These are phyloP conservation scores for Pythium volutum DNA, from an alignment of 352 stramenopile genomes.

Conservation along the genomic window DNA sequence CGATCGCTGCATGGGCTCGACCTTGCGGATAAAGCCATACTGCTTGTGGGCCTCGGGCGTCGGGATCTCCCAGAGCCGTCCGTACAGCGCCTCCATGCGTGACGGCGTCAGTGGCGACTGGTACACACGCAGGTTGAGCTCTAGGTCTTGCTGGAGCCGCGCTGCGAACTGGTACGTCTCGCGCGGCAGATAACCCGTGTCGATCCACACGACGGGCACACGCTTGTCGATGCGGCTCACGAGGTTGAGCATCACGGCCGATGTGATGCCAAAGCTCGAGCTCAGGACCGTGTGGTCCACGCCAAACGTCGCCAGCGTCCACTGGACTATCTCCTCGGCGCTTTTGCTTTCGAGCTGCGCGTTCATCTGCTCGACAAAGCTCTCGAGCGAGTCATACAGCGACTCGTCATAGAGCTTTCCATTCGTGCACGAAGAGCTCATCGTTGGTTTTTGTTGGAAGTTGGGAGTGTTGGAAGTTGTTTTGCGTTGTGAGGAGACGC, in stretches of 20 bases:
- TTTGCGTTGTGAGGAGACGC: constrained; percentile 5
- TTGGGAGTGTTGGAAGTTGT: neutral
- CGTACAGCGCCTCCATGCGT: constrained; percentile 84
- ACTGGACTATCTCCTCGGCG: constrained; percentile 63
- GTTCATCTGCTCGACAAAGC: constrained; percentile 66
- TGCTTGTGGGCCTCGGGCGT: constrained; percentile 69
- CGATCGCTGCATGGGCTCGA: constrained; percentile 82
- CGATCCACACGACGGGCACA: constrained; percentile 80
- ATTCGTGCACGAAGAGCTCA: constrained; percentile 8
- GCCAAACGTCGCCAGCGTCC: constrained; percentile 71
- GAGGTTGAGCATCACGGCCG: constrained; percentile 82
- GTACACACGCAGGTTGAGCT: constrained; percentile 74
- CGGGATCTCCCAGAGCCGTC: constrained; percentile 76
- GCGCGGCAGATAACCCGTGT: constrained; percentile 79
- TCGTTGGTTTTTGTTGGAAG: constrained; percentile 7
- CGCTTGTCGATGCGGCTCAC: constrained; percentile 41
- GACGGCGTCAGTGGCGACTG: constrained; percentile 72
- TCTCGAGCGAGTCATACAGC: constrained; percentile 56
- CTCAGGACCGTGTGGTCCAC: constrained; percentile 52
- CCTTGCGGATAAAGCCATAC: constrained; percentile 82
- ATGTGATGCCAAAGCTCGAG: constrained; percentile 88
- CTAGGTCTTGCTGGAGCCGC: constrained; percentile 54
- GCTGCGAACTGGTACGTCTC: constrained; percentile 86
- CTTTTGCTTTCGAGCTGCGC: constrained; percentile 46
- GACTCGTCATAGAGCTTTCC: constrained; percentile 34